A percentile compares a stretch with the other conserved stretches of the same genome.
Conservation (phyloP, 2,329 filamentous ascomycete genomes). For the Fusarium papillatum region DNA sequence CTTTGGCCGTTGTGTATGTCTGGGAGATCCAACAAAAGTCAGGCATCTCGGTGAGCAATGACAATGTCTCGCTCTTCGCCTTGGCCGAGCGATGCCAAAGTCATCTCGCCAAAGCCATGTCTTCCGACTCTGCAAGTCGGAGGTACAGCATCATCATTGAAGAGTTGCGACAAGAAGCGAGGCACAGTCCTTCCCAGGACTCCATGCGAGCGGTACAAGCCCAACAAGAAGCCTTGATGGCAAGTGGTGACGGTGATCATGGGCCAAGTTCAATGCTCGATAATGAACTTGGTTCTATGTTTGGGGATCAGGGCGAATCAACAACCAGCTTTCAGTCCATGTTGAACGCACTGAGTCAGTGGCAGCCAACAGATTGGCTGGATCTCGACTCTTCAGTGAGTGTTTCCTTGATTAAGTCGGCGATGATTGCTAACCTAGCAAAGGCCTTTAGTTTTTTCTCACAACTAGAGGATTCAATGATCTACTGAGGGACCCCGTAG, state of each 20-base stretch:
- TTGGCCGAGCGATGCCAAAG: constrained; percentile 61
- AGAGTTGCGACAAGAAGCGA: constrained; percentile 54
- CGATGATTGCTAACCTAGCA: neutral
- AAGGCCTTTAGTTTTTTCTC: constrained; percentile 6
- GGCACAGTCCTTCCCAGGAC: constrained; percentile 1
- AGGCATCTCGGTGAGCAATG: neutral
- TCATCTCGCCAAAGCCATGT: constrained; percentile 55
- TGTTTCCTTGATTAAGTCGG: neutral
- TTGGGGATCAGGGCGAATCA: neutral
- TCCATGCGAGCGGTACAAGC: neutral
- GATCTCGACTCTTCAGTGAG: constrained; percentile 4
- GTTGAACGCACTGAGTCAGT: constrained; percentile 4
- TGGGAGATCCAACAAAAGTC: constrained; percentile 62
- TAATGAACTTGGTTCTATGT: neutral
- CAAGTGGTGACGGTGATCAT: neutral
- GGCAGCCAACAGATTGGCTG: constrained; percentile 9
- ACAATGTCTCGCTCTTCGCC: constrained; percentile 47
- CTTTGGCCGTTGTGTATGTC: constrained; percentile 65
- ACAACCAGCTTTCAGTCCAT: constrained; percentile 4
- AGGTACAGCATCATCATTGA: constrained; percentile 67
- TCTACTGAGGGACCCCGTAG: neutral
- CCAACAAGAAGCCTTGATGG: neutral
- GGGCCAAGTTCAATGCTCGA: neutral
- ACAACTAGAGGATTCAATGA: constrained; percentile 2
- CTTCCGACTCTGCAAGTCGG: constrained; percentile 57